Evolutionary conservation across 2,329 filamentous ascomycete species (phyloP).

Genomic region (Fusarium poae): DNA sequence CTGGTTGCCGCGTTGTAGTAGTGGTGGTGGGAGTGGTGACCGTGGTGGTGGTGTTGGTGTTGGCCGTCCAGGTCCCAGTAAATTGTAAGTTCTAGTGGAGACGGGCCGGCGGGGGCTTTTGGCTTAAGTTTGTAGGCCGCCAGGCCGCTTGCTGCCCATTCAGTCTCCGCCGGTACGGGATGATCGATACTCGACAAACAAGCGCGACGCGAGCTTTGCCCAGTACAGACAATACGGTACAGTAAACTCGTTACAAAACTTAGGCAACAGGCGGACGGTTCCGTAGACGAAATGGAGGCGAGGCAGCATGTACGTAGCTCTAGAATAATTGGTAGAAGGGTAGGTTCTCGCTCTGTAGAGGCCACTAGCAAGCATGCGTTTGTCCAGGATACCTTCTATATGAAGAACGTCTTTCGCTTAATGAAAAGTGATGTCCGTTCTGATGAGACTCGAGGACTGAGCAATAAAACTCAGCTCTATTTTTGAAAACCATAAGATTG

Average conservation of each 20-base stretch:
- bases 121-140: slow-evolving; percentile 37
- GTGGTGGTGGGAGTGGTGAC: slow-evolving; percentile 47
- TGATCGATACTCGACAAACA: slow-evolving; percentile 45
- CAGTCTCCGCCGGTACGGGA: slow-evolving; percentile 27
- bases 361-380: slow-evolving; percentile 14
- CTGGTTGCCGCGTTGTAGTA: slow-evolving; percentile 45
- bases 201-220: slow-evolving; percentile 35
- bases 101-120: slow-evolving; percentile 20
- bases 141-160: slow-evolving; percentile 39
- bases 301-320: slow-evolving; percentile 9
- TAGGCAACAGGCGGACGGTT: slow-evolving; percentile 29
- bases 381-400: slow-evolving; percentile 5
- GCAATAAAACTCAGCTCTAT: slow-evolving; percentile 15
- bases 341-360: neutral
- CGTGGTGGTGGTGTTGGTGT: slow-evolving; percentile 44
- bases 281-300: slow-evolving; percentile 33
- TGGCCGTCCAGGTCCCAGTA: slow-evolving; percentile 38
- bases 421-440: slow-evolving; percentile 1
- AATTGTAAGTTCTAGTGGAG: slow-evolving; percentile 45
- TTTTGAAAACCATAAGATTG: slow-evolving; percentile 14
- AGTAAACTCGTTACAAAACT: slow-evolving; percentile 19
- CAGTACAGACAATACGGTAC: slow-evolving; percentile 1
- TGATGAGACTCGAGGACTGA: slow-evolving; percentile 7
- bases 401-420: slow-evolving; percentile 12
- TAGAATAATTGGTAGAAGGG: slow-evolving; percentile 8